phyloP scores from a whole-genome alignment of 768 basidiomycete species.

The Pulveroboletus sp. region DNA sequence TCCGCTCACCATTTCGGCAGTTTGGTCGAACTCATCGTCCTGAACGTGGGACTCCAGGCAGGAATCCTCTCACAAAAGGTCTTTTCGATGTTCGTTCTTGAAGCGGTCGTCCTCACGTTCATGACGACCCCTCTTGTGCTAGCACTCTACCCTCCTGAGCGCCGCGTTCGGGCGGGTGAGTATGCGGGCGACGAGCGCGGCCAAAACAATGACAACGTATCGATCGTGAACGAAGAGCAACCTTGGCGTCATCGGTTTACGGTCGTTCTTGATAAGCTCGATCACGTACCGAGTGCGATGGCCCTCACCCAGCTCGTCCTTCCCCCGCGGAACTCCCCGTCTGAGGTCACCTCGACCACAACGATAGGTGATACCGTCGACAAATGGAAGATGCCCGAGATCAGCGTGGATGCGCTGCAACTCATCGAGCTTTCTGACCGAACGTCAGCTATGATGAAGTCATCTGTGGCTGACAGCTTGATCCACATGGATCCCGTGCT shows the following conservation, averaged over 20 bases:
- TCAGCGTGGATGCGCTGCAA: conserved; percentile 72
- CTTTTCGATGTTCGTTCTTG: conserved; percentile 94
- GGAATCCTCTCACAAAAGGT: conserved; percentile 72
- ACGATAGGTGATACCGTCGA: conserved; percentile 7
- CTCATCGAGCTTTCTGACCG: conserved; percentile 79
- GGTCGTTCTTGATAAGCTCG: conserved; percentile 85
- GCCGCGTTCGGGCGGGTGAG: conserved; percentile 44
- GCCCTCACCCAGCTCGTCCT: conserved; percentile 81
- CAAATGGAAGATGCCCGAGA: conserved; percentile 17
- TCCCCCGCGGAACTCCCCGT: conserved; percentile 21
- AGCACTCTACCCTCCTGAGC: conserved; percentile 60
- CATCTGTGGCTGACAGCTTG: conserved; percentile 61
- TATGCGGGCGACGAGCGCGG: conserved; percentile 33
- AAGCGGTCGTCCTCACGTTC: conserved; percentile 78
- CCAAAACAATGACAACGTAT: conserved; percentile 4
- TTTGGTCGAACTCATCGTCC: conserved; percentile 89
- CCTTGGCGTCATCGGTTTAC: conserved; percentile 62
- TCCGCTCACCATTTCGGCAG: conserved; percentile 33
- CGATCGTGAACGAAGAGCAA: conserved; percentile 11
- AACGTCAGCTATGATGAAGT: conserved; percentile 60
- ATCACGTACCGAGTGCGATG: conserved; percentile 89
- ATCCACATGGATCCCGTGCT: conserved; percentile 70
- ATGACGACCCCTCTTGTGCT: conserved; percentile 78
- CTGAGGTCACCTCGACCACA: conserved; percentile 7
- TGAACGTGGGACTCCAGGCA: conserved; percentile 87